Evolutionary conservation across 2,329 filamentous ascomycete species (phyloP).

Genomic region (Calonectria honghensis): DNA sequence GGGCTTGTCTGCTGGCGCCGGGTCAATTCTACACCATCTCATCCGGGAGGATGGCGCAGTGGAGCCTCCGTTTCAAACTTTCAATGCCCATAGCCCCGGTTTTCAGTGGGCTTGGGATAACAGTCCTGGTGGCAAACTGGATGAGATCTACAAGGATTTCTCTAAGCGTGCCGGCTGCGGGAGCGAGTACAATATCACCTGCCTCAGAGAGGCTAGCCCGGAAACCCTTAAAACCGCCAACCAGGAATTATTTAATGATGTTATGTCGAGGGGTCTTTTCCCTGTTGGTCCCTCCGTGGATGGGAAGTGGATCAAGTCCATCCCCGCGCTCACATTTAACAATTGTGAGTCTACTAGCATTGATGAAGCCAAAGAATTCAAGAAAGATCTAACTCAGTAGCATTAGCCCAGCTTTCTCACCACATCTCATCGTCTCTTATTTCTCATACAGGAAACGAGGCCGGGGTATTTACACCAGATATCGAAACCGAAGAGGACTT

Average conservation of each 20-base stretch:
- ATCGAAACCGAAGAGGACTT: not conserved
- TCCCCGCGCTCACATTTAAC: conserved; percentile 33
- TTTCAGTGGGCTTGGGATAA: conserved; percentile 46
- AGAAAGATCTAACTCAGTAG: no score
- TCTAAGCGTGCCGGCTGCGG: conserved; percentile 18
- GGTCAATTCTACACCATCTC: no score
- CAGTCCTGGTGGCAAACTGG: conserved; percentile 28
- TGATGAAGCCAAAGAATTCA: no score
- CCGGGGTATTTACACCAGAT: not conserved
- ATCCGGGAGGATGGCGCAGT: conserved; percentile 60
- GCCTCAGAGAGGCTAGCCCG: conserved; percentile 2
- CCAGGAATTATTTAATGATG: conserved; percentile 23
- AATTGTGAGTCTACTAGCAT: no score
- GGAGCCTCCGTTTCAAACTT: conserved; percentile 63
- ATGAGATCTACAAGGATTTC: conserved; percentile 33
- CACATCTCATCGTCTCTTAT: conserved; percentile 19
- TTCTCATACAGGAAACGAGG: conserved; percentile 33
- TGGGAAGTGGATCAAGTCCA: conserved; percentile 32
- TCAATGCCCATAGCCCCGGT: conserved; percentile 34
- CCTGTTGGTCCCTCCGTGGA: conserved; percentile 43
- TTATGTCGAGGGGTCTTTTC: conserved; percentile 42
- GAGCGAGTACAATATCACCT: conserved; percentile 35
- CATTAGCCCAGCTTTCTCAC: no score
- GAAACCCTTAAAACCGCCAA: conserved; percentile 32
- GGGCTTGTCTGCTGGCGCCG: no score